Evolutionary conservation across 768 basidiomycete species (phyloP).

Genomic region (Grammothele lineata): DNA sequence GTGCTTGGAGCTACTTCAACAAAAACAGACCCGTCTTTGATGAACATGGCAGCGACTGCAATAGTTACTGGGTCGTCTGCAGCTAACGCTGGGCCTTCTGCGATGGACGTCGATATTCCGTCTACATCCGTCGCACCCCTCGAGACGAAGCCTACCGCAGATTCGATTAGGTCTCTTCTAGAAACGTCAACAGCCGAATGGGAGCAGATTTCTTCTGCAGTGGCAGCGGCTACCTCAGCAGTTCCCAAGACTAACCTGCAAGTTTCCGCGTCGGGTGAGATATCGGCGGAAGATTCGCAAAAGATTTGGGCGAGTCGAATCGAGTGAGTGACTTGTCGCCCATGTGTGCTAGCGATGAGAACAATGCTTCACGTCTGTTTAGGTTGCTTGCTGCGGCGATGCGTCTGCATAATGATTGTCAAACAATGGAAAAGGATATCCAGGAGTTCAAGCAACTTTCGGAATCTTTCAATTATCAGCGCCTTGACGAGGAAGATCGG

Average conservation of each 20-base stretch:
- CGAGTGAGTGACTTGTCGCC: slow-evolving; percentile 17
- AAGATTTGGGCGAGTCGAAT: slow-evolving; percentile 13
- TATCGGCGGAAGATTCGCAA: neutral
- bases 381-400: slow-evolving; percentile 8
- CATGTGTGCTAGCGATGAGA: no score
- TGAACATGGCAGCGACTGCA: no score
- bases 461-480: slow-evolving; percentile 13
- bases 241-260: neutral
- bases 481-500: slow-evolving; percentile 5
- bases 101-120: no score
- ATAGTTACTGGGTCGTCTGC: no score
- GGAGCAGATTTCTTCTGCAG: slow-evolving; percentile 12
- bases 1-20: no score
- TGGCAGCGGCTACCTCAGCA: slow-evolving; percentile 8
- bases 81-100: no score
- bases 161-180: slow-evolving; percentile 3
- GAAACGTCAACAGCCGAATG: slow-evolving; percentile 8
- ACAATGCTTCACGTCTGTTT: no score
- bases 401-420: slow-evolving; percentile 9
- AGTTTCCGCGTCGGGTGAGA: neutral
- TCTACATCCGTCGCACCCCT: no score
- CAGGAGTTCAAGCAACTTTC: slow-evolving; percentile 12
- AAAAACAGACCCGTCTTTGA: no score
- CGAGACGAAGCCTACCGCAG: no score
- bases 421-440: slow-evolving; percentile 13